Evolutionary conservation across 192 early-diverging fungal species (phyloP), one percentile per base, ranked within the genome.

Genomic region (Entomortierella chlamydospora): DNA sequence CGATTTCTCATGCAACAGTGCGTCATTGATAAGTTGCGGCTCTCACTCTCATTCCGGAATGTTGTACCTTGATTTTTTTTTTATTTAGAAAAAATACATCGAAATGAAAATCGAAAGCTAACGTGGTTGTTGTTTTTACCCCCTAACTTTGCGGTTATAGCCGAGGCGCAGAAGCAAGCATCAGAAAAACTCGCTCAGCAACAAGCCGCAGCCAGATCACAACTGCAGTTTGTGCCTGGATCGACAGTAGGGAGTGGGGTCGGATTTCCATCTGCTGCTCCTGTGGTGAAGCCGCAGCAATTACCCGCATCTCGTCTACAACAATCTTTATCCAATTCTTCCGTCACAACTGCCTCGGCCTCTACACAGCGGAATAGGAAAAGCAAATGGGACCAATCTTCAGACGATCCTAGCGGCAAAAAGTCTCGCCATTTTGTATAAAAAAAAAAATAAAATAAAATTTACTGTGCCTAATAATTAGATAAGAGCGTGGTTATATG

Each of bases 91-190:
- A 37, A 37, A 37, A 37, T 37, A 37, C 34, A 10, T n/a, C n/a
- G n/a, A n/a, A n/a, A n/a, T n/a, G n/a, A n/a, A n/a, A n/a, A n/a
- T n/a, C n/a, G n/a, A n/a, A n/a, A 58, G 13, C 61, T 45, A 25
- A 55, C 28, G 25, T 33, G 17, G 50, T 30, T 30, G 20, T 5
- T 49, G 29, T 57, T 45, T 20, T 57, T 68, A 2, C n/a, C 17
- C 13, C 47, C n/a, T 54, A 52, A 11, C 30, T 59, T 47, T 30
- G 4, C 62, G 15, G 53, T 26, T 10, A 57, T 70, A 53, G 57
- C 83, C 22, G 82, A 84, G 59, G 73, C 82, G 17, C 83, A 87
- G 57, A 73, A 62, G 43, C 76, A 66, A 50, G 49, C 80, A 10
- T 60, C 83, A 15, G 83, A 87, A 54, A 82, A 82, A 52, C 70